Evolutionary conservation across 306 rosid genomes (phyloP).

Genomic region (Senna siamea): DNA sequence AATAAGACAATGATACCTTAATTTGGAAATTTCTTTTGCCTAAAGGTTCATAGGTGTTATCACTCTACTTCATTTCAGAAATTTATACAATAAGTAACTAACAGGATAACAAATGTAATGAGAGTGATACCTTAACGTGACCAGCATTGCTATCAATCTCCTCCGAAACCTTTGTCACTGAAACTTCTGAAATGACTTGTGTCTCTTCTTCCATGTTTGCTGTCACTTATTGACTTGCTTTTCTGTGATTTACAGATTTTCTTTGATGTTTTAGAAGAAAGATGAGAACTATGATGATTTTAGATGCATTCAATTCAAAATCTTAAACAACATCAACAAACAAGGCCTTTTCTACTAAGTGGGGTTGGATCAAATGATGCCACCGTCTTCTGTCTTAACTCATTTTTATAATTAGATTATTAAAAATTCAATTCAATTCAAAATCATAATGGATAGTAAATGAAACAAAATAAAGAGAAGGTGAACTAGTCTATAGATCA

Average conservation of each 20-base stretch:
- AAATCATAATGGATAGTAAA: slow-evolving; percentile 1
- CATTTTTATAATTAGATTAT: no score
- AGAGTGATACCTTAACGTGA: slow-evolving; percentile 57
- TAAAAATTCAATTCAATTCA: slow-evolving; percentile 9
- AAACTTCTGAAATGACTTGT: slow-evolving; percentile 53
- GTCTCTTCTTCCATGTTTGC: slow-evolving; percentile 71
- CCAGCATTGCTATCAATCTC: slow-evolving; percentile 47
- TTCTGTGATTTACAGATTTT: slow-evolving; percentile 29
- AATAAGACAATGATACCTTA: slow-evolving; percentile 53
- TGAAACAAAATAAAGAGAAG: not conserved
- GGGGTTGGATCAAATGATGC: no score
- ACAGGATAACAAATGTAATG: slow-evolving; percentile 4
- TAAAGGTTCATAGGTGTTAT: not conserved
- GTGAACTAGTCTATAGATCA: not conserved
- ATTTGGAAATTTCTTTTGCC: slow-evolving; percentile 5
- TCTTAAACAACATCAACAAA: no score
- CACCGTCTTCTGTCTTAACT: no score
- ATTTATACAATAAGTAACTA: slow-evolving; percentile 11
- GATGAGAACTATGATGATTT: not conserved
- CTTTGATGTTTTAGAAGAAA: not conserved
- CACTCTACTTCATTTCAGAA: not conserved
- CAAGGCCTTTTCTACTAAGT: no score
- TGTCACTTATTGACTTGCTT: slow-evolving; percentile 23
- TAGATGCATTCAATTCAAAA: slow-evolving; percentile 4
- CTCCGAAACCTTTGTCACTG: slow-evolving; percentile 56